Base-by-base conservation (phyloP, 768 basidiomycete species). In the Hortiboletus campestris region DNA sequence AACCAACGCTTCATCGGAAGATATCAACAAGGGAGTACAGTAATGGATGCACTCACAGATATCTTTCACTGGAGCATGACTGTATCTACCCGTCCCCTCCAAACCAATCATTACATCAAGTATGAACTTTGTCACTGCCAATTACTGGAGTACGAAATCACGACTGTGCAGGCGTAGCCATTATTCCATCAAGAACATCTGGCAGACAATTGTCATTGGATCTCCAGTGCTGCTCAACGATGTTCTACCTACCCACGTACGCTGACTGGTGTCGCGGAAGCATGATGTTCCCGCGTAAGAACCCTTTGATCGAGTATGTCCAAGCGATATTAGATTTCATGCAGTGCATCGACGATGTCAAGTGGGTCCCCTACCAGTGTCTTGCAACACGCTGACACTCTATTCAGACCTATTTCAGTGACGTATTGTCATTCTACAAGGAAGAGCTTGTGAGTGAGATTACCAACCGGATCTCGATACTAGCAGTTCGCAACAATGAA, bases 321-420 rank as follows among this genome's bases (percentile, higher is more conserved):
- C 36, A 49, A n/a, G 36, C 22, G 28, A 13, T 39, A 6, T 36
- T n/a, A 11, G 36, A 49, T 10, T 5, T 28, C 5, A 12, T 38
- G 22, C 44, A n/a, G 44, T 65, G 63, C 55, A 63, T 72, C 25
- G 57, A 63, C 42, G 63, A 70, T 32, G 58, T 49, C 25, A 77
- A 77, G 76, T 76, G 28, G 52, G 73, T 25, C 63, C 2, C 17
- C 19, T n/a, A n/a, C n/a, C n/a, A n/a, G n/a, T 46, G 22, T 28
- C 19, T 35, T 9, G 17, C 28, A 20, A 17, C 25, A 31, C 10
- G 3, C 19, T 17, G 32, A 17, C 6, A 6, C 13, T 32, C 29
- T 6, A 31, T 34, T 49, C 40, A 43, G 11, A 13, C 29, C 43
- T 17, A 17, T 41, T 58, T 31, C 10, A 75, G 64, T 13, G 45